Percentiles rank a stretch among this genome's conserved stretches.
phyloP scores from a whole-genome alignment of 2,329 filamentous ascomycete genomes.

The Stenocarpella maydis region DNA sequence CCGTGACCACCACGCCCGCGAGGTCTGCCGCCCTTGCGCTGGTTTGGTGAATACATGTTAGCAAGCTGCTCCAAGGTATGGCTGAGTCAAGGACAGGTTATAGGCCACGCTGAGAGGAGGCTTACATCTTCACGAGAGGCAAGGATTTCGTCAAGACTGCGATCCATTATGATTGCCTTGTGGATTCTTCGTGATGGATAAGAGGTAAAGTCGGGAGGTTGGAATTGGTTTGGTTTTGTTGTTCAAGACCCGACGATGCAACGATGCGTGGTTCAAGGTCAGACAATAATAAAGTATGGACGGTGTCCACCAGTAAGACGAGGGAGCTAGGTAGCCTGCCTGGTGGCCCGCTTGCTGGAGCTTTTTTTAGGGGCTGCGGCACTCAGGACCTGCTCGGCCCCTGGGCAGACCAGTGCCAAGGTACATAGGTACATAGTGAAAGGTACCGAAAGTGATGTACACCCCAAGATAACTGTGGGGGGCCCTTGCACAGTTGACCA shows the following conservation, averaged over 20 bases:
- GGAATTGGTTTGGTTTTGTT: neutral
- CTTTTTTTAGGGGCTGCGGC: slow-evolving; percentile 23
- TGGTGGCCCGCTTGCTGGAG: neutral
- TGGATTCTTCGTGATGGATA: neutral
- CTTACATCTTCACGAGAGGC: slow-evolving; percentile 50
- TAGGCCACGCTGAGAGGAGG: neutral
- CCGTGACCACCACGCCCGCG: slow-evolving; percentile 40
- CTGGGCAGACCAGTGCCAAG: neutral
- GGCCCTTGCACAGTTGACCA: no score
- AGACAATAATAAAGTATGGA: slow-evolving; percentile 21
- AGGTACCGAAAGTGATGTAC: no score
- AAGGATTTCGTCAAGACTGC: slow-evolving; percentile 65
- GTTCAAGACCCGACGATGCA: neutral
- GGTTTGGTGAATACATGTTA: slow-evolving; percentile 12
- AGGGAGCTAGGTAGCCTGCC: slow-evolving; percentile 11
- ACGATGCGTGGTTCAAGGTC: slow-evolving; percentile 1
- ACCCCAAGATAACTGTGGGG: neutral
- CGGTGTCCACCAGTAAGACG: slow-evolving; percentile 9
- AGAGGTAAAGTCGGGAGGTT: neutral
- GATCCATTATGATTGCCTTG: slow-evolving; percentile 53
- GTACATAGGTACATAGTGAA: neutral
- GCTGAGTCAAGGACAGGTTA: neutral
- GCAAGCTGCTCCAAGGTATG: slow-evolving; percentile 25
- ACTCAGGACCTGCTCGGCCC: neutral
- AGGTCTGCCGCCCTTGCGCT: slow-evolving; percentile 38